Conservation (phyloP, 257 asterid genomes). For the Jasminum sambac region DNA sequence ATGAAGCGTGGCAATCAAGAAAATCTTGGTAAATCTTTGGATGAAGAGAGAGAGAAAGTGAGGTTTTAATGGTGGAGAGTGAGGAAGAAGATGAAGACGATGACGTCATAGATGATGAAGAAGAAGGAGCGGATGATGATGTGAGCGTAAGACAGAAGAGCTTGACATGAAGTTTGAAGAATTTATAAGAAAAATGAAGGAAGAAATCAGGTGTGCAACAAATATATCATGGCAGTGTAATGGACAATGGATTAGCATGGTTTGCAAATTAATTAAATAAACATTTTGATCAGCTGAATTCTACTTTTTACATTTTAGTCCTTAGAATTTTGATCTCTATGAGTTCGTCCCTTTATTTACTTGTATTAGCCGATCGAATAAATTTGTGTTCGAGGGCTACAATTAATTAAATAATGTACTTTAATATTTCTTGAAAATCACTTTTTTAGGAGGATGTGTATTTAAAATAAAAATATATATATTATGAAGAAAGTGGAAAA, state of each 20-base stretch:
- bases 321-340: too few relatives aligned
- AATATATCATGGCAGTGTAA: slow-evolving; percentile 21
- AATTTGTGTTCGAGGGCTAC: too few relatives aligned
- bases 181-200: slow-evolving; percentile 46
- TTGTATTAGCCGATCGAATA: too few relatives aligned
- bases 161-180: slow-evolving; percentile 46
- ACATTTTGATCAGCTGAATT: too few relatives aligned
- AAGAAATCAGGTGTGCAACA: slow-evolving; percentile 37
- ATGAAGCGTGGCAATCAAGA: neutral
- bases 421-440: too few relatives aligned
- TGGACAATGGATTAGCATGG: neutral
- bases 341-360: too few relatives aligned
- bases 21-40: neutral
- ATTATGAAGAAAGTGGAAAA: too few relatives aligned
- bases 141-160: slow-evolving; percentile 40
- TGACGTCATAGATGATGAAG: neutral
- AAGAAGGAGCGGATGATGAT: slow-evolving; percentile 9
- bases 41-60: neutral
- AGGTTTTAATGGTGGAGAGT: neutral
- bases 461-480: too few relatives aligned
- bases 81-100: neutral
- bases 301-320: too few relatives aligned
- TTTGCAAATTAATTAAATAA: too few relatives aligned
- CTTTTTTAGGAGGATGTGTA: too few relatives aligned
- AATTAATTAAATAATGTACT: too few relatives aligned